Base-by-base conservation (phyloP, 495 filamentous ascomycete genomes). In the Articulospora tetracladia region DNA sequence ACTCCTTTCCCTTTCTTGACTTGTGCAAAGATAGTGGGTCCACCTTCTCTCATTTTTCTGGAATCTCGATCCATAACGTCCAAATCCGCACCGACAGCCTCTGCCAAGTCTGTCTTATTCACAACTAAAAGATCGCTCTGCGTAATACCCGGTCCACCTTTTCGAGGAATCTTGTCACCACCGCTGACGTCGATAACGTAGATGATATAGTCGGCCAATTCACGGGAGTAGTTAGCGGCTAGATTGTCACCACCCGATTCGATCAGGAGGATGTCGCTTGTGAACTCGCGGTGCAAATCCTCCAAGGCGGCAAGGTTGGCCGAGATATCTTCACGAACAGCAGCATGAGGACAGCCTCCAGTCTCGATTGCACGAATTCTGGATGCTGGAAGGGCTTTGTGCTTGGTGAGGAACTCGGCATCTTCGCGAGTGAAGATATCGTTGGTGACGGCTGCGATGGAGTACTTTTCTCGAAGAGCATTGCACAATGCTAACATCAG, bases 371-470 rank as follows among this genome's bases (percentile, higher is more conserved):
- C 94, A 60, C 85, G 83, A 77, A 98, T 97, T 51, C 93, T 90
- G 1, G 72, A 63, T 0, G 93, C 76, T 0, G 93, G 87, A 0
- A 98, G 89, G 26, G 94, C 94, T 60, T 80, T 74, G 81, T 97
- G 81, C 46, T 85, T 84, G 56, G 90, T 93, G 0, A 98, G 88
- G 81, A 98, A 98, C 70, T 98, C 94, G 74, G 91, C 90, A 76
- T 98, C 94, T 77, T 98, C 94, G 60, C 89, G 89, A 25, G 94
- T 98, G 82, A 98, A 98, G 80, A 98, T 98, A 78, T 98, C 94
- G 78, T 98, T 98, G 27, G 94, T 98, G 2, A 98, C 93, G 39
- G 93, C 94, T 3, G 94, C 94, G 65, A 98, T 87, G 67, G 86
- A 91, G 78, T 91, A 90, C 25, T 81, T 70, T 50, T 84, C 75